These are phyloP conservation scores for Penicillium sp. DNA, from an alignment of 2,329 filamentous ascomycete species.

Conservation along the genomic window DNA sequence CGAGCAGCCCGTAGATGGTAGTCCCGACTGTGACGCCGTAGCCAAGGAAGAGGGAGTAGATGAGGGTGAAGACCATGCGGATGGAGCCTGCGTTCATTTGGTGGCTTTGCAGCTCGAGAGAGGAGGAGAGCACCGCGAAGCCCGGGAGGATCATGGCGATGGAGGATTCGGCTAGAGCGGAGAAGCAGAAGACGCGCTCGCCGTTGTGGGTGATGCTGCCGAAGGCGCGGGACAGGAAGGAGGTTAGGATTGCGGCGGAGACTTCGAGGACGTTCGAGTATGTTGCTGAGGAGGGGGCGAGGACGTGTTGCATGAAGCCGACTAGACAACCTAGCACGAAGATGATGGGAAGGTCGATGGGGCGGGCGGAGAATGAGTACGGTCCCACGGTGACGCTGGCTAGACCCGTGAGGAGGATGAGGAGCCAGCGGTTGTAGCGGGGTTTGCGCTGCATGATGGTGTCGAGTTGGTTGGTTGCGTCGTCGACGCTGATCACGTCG, in stretches of 20 bases:
- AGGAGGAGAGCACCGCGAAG: conserved; percentile 60
- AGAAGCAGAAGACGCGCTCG: conserved; percentile 64
- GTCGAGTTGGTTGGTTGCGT: conserved; percentile 43
- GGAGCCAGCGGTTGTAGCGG: conserved; percentile 55
- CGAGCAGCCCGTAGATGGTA: conserved; percentile 62
- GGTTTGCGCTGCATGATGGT: conserved; percentile 59
- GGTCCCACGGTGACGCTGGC: conserved; percentile 75
- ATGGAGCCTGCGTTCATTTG: conserved; percentile 67
- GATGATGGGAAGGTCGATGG: conserved; percentile 52
- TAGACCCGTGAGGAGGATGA: conserved; percentile 69
- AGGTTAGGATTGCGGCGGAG: conserved; percentile 63
- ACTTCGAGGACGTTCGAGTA: conserved; percentile 43
- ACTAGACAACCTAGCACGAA: conserved; percentile 74
- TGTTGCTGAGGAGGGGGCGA: conserved; percentile 73
- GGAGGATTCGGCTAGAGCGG: conserved; percentile 47
- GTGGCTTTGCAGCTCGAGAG: conserved; percentile 67
- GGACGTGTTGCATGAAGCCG: conserved; percentile 70
- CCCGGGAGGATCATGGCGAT: conserved; percentile 72
- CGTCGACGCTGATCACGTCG: conserved; percentile 43
- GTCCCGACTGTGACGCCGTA: conserved; percentile 70
- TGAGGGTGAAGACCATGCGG: conserved; percentile 54
- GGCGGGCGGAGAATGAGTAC: conserved; percentile 73
- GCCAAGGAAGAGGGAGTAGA: conserved; percentile 70
- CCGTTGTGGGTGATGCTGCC: conserved; percentile 58
- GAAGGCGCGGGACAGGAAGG: conserved; percentile 66